Base-by-base conservation (phyloP, 352 stramenopile species). In the Globisporangium camurandrum region DNA sequence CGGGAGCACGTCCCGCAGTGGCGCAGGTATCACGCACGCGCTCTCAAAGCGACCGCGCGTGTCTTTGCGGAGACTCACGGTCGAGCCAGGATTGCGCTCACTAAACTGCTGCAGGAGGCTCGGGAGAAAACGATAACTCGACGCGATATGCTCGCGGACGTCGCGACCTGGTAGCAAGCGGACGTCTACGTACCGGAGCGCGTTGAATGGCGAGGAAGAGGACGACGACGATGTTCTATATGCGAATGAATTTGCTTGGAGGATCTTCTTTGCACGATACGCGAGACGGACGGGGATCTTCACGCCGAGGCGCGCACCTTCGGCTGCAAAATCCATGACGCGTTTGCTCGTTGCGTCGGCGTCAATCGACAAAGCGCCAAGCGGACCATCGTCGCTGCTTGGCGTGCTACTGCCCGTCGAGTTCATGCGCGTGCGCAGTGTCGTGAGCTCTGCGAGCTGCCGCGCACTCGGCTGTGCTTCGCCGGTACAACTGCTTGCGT, bases 101-200 rank as follows among this genome's bases (percentile, higher is more conserved):
- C 57, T 63, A 54, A 87, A 89, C 6, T 75, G 82, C 33, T 86
- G 69, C 9, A 89, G 58, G 22, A 92, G 48, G 30, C 72, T 86
- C 20, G 80, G 75, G 22, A 92, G 81, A 45, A 88, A 82, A 57
- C 88, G 88, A 66, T 92, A 92, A 59, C 76, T 88, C 47, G 89
- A 77, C 0, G 74, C 75, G 22, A 92, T 57, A 42, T 92, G 77
- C 36, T 89, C 77, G 5, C 72, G 81, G 0, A 80, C 82, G n/a
- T 69, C 71, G 0, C 66, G 66, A n/a, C 86, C 76, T 2, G 86
- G 77, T 9, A 92, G 51, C 6, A 70, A 67, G 42, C 86, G 69
- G 0, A 80, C 80, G n/a, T 75, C 75, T n/a, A n/a, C n/a, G n/a
- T n/a, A n/a, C 20, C 82, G 86, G 10, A 77, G 71, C 64, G 89